A percentile compares a stretch with the other conserved stretches of the same genome.
Evolutionary conservation across 306 rosid species (phyloP).

Genomic region (Quercus rubra): DNA sequence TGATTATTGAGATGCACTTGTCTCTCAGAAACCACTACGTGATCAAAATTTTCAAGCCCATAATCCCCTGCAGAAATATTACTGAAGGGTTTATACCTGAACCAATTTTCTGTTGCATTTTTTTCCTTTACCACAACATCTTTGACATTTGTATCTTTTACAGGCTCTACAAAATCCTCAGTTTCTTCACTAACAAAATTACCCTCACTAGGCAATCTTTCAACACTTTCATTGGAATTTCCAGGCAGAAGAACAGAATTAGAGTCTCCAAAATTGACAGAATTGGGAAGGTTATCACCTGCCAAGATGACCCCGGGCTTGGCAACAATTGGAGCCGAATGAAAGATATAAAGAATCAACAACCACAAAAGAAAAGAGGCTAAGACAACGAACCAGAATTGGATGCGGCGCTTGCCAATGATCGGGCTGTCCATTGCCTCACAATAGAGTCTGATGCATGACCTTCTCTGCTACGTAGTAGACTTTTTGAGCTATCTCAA

Average conservation of each 20-base stretch:
- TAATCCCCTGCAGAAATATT: neutral
- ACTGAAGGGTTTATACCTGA: neutral
- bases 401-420: constrained; percentile 1
- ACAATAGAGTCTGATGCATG: neutral
- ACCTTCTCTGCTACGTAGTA: neutral
- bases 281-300: neutral
- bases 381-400: constrained; percentile 28
- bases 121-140: neutral
- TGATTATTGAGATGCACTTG: neutral
- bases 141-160: neutral
- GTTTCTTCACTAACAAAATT: neutral
- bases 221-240: neutral
- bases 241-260: neutral
- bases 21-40: neutral
- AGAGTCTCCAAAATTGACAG: neutral
- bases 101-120: neutral
- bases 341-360: constrained; percentile 10
- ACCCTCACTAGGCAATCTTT: neutral
- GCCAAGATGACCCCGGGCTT: neutral
- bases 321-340: neutral
- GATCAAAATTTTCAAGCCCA: neutral
- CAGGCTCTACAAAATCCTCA: neutral
- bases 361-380: constrained; percentile 29
- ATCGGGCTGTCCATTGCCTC: constrained; percentile 2
- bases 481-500: neutral